Conservation (phyloP, 495 filamentous ascomycete species). For the Podospora australis region DNA sequence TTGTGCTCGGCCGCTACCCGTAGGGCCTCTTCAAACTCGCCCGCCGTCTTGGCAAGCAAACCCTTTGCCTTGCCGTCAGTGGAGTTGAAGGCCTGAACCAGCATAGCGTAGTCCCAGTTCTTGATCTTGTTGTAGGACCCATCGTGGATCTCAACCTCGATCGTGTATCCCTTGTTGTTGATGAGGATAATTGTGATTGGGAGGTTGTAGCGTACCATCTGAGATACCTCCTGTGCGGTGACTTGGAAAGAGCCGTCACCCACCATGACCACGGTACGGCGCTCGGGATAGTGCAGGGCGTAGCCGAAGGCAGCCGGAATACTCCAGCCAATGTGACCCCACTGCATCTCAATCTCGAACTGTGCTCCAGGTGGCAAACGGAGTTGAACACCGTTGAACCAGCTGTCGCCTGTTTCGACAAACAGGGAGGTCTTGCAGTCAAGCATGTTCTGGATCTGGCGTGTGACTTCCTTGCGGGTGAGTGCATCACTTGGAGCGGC, state of each 20-base stretch:
- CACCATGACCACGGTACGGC: conserved; percentile 17
- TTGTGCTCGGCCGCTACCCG: conserved; percentile 2
- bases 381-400: conserved; percentile 22
- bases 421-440: conserved; percentile 11
- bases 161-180: conserved; percentile 47
- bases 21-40: conserved; percentile 16
- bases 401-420: conserved; percentile 21
- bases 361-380: conserved; percentile 15
- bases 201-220: conserved; percentile 25
- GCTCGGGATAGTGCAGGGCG: conserved; percentile 13
- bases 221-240: conserved; percentile 24
- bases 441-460: conserved; percentile 14
- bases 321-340: conserved; percentile 26
- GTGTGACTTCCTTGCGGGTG: conserved; percentile 16
- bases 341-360: conserved; percentile 28
- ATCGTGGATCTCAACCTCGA: conserved; percentile 47
- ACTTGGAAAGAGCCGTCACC: conserved; percentile 28
- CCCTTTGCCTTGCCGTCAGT: conserved; percentile 17
- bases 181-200: conserved; percentile 27
- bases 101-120: conserved; percentile 21
- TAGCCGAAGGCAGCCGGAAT: conserved; percentile 23
- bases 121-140: conserved; percentile 23
- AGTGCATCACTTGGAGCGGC: conserved; percentile 8
- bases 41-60: conserved; percentile 13
- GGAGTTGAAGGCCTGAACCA: conserved; percentile 17